phyloP scores from a whole-genome alignment of 352 stramenopile species.

The Globisporangium middletonii region DNA sequence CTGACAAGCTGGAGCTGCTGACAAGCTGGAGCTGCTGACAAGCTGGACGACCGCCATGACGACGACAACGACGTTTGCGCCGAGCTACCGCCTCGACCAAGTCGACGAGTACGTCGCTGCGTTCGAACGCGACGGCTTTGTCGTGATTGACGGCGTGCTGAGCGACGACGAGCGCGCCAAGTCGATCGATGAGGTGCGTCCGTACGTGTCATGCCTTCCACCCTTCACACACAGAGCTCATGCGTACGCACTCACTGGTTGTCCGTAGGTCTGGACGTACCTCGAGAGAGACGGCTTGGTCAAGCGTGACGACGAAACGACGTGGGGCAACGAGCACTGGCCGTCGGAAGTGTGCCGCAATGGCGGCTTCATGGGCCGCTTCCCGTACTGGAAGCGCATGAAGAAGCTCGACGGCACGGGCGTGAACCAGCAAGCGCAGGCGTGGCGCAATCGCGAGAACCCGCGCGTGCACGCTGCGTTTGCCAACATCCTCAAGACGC shows the following conservation, averaged over 20 bases:
- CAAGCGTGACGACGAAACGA: slow-evolving; percentile 28
- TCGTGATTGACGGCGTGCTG: slow-evolving; percentile 40
- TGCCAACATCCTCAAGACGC: slow-evolving; percentile 23
- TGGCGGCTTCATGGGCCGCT: slow-evolving; percentile 38
- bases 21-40: no score
- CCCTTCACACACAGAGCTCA: neutral
- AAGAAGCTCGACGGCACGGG: slow-evolving; percentile 39
- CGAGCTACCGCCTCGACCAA: slow-evolving; percentile 22
- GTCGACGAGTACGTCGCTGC: slow-evolving; percentile 27
- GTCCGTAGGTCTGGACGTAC: no score
- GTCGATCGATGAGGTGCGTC: slow-evolving; percentile 29
- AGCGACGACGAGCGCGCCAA: slow-evolving; percentile 20
- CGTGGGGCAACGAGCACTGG: slow-evolving; percentile 46
- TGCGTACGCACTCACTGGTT: no score
- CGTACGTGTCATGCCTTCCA: neutral
- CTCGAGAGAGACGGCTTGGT: slow-evolving; percentile 13
- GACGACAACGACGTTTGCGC: neutral
- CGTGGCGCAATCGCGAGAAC: slow-evolving; percentile 46
- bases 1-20: no score
- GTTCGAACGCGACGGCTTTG: slow-evolving; percentile 36
- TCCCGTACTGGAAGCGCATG: slow-evolving; percentile 52
- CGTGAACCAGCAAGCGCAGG: slow-evolving; percentile 34
- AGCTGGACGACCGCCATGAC: neutral
- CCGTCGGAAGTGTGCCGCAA: slow-evolving; percentile 37
- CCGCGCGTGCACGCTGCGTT: slow-evolving; percentile 27